These are phyloP conservation scores for Bipolaris oryzae DNA, from an alignment of 2,329 filamentous ascomycete genomes.

Conservation along the genomic window DNA sequence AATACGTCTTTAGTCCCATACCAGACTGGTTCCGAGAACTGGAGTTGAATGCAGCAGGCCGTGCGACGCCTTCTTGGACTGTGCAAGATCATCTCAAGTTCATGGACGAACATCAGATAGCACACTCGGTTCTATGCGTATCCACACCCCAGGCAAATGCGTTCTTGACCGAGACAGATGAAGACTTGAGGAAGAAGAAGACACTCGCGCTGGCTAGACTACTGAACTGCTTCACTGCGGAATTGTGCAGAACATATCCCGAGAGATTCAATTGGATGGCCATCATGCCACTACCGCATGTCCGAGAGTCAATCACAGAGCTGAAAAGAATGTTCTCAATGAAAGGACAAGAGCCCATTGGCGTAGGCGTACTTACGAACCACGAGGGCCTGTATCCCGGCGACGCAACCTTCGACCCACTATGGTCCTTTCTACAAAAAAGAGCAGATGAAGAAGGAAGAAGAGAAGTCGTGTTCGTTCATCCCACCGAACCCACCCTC, in stretches of 20 bases:
- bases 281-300: slow-evolving; percentile 39
- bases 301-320: slow-evolving; percentile 37
- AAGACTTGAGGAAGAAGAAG: slow-evolving; percentile 20
- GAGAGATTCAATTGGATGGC: slow-evolving; percentile 39
- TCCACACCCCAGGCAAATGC: slow-evolving; percentile 47
- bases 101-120: slow-evolving; percentile 39
- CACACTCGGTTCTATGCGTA: slow-evolving; percentile 39
- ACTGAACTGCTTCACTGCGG: slow-evolving; percentile 42
- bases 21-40: slow-evolving; percentile 44
- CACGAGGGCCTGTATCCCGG: slow-evolving; percentile 45
- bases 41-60: slow-evolving; percentile 42
- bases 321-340: slow-evolving; percentile 32
- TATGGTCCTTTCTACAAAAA: slow-evolving; percentile 39
- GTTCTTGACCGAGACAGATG: slow-evolving; percentile 26
- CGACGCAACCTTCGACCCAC: slow-evolving; percentile 28
- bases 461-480: slow-evolving; percentile 43
- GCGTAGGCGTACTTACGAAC: slow-evolving; percentile 44
- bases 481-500: slow-evolving; percentile 46
- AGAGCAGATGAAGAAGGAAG: slow-evolving; percentile 20
- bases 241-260: slow-evolving; percentile 33
- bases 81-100: slow-evolving; percentile 38
- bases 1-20: slow-evolving; percentile 25
- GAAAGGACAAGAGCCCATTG: slow-evolving; percentile 37
- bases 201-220: slow-evolving; percentile 43
- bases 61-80: slow-evolving; percentile 42